Base-by-base conservation (phyloP, 1,139 yeast genomes). In the Suhomyces ambrosiae region DNA sequence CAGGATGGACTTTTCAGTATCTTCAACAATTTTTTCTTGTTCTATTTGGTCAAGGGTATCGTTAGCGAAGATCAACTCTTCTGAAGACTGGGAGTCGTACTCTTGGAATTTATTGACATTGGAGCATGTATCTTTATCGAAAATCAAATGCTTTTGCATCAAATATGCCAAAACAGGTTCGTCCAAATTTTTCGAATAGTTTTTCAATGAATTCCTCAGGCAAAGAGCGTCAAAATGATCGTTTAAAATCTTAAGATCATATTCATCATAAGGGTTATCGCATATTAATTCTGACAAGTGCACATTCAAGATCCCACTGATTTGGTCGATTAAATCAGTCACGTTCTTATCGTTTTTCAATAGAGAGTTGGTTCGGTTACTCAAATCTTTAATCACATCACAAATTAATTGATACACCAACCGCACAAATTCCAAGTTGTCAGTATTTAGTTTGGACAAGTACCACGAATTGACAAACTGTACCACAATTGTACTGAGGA, bases 401-500 rank as follows among this genome's bases (percentile, higher is more conserved):
- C 68, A 54, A 31, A 71, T 43, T 5, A 60, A 42, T 25, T 45
- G 48, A 46, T 70, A 69, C n/a, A 68, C 56, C 13, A 41, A 40
- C 29, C 46, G 55, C 13, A 69, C 40, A 46, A 71, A 68, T 27
- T 63, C 70, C 35, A 55, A 40, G 44, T 68, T 66, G 31, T 65
- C 66, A 2, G 76, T 69, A 39, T 69, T 68, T 14, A 71, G 52
- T 43, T 67, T 68, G 23, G 41, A 45, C 28, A 62, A 49, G 46
- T 69, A 71, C 77, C 77, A 71, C 32, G 70, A 57, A 38, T 58
- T 55, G 15, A 71, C 61, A 41, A 56, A 71, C 26, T 61, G 56
- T 7, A 60, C 52, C 44, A 68, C 55, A 5, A 70, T 63, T 2
- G 63, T 51, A 14, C 67, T 58, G 13, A 70, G 45, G 36, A 71